These are phyloP conservation scores for Marasmius tenuissimus DNA, from an alignment of 1,284 basidiomycete species.

Conservation along the genomic window DNA sequence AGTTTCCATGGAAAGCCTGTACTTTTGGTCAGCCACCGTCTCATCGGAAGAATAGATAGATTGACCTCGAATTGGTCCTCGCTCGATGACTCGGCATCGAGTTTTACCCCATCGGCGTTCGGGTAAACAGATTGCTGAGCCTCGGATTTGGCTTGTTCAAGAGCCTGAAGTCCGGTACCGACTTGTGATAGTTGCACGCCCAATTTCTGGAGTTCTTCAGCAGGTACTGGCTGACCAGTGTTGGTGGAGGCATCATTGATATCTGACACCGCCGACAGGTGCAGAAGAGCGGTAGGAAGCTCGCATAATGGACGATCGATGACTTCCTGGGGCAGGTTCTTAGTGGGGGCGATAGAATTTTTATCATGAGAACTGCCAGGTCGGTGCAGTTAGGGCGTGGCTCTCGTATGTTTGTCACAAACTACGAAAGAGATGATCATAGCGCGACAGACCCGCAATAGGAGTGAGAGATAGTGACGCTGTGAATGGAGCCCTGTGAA, in stretches of 20 bases:
- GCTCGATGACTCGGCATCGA: background rate
- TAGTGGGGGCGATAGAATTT: background rate
- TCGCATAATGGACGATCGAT: background rate
- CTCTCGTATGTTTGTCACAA: background rate
- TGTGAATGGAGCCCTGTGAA: no score
- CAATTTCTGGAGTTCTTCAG: background rate
- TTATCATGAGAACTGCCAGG: background rate
- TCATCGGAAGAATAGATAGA: background rate
- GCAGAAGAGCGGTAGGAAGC: background rate
- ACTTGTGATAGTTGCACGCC: background rate
- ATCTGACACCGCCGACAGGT: background rate
- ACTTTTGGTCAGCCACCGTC: background rate
- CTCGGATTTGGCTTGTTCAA: background rate
- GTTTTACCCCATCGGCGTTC: background rate
- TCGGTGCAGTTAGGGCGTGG: background rate
- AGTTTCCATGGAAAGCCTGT: background rate
- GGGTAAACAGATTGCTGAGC: background rate
- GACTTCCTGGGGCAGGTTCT: background rate
- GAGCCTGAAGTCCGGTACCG: background rate
- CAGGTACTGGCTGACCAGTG: background rate
- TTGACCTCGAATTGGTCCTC: background rate
- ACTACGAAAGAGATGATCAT: no score
- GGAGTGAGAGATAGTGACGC: no score
- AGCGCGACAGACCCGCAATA: no score
- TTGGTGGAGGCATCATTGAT: background rate